phyloP scores from a whole-genome alignment of 345 rosid genomes.

The thale cress (Arabidopsis thaliana) region TAIR10.1 NC_003076.8:10344001-10344500 shows the following conservation, averaged over 20 bases:
- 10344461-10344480: too few relatives aligned
- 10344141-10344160: conserved; percentile 80
- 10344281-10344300: conserved; percentile 95
- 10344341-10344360: too few relatives aligned
- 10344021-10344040: conserved; percentile 52
- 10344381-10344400: too few relatives aligned
- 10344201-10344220: conserved; percentile 22
- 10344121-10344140: conserved; percentile 76
- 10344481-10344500: neutral
- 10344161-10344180: conserved; percentile 49
- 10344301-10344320: conserved; percentile 50
- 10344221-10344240: conserved; percentile 27
- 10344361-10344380: too few relatives aligned
- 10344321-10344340: conserved; percentile 3
- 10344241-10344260: conserved; percentile 76
- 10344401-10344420: too few relatives aligned
- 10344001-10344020: conserved; percentile 51
- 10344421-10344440: too few relatives aligned
- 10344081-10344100: conserved; percentile 77
- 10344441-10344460: too few relatives aligned
- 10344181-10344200: conserved; percentile 29
- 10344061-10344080: conserved; percentile 43
- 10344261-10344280: conserved; percentile 91
- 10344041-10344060: conserved; percentile 49
- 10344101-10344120: conserved; percentile 84